Evolutionary conservation across 495 filamentous ascomycete genomes (phyloP), one percentile per base, ranked within the genome.

Genomic region (Penicillium malachiteum): DNA sequence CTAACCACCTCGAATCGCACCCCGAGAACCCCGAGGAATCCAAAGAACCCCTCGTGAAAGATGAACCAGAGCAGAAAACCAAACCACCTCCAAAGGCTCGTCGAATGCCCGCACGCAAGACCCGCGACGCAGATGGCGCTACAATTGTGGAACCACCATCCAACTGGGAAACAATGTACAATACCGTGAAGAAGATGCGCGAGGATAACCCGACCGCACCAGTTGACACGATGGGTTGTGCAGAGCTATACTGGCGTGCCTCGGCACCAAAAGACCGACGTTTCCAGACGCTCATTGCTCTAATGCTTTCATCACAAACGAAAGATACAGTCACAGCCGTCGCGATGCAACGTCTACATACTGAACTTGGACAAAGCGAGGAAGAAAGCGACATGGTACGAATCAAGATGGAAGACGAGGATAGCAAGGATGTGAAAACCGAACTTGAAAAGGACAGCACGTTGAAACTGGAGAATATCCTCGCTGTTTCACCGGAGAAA

Each of bases 201-300:
- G 78, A 78, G 50, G 71, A 75, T 11, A 81, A 82, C 39, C 85
- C 88, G n/a, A 77, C 81, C 0, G 94, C 94, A 4, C 90, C 93
- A 1, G 94, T 98, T 1, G 94, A 98, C 73, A 97, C 95, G 0
- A 97, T 98, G 94, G 94, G 94, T 16, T 98, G 94, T 66, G 91
- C 93, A 57, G 82, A 86, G 12, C 79, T 97, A 10, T 68, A 71
- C 49, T 76, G 72, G 74, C 66, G 69, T 7, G 64, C 62, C 6
- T 76, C 74, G 4, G 69, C 70, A 13, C 67, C 69, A 0, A 56
- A 62, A 57, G 90, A 93, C 66, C 84, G 83, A 57, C 84, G 95
- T 2, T 96, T 95, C 67, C 94, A 99, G 55, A 97, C 91, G 3
- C 80, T 99, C 30, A 82, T 95, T 30, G 85, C 93, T 3, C 76